A percentile compares a stretch with the other conserved stretches of the same genome.
Conservation (phyloP, 2,329 filamentous ascomycete genomes). For the Sclerotinia glacialis region DNA sequence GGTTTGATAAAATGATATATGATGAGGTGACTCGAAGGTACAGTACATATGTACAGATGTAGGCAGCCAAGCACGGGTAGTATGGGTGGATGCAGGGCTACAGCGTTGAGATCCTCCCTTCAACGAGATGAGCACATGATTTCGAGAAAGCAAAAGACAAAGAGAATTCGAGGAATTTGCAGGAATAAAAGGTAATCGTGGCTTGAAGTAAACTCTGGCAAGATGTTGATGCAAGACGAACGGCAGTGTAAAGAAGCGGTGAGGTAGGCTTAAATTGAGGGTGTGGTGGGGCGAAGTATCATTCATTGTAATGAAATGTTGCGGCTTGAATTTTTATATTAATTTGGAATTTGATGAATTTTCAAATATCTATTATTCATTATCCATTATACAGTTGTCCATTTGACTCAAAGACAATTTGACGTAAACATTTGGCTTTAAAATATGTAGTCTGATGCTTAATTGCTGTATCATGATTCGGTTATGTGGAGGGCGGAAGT, state of each 20-base stretch:
- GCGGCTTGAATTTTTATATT: neutral
- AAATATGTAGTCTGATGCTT: neutral
- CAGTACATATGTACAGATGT: neutral
- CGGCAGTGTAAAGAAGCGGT: conserved; percentile 14
- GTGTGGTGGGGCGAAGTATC: conserved; percentile 11
- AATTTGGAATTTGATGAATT: neutral
- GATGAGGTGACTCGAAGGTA: neutral
- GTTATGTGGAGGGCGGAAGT: neutral
- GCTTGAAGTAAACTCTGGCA: neutral
- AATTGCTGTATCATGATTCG: neutral
- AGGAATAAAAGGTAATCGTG: neutral
- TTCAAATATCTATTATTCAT: neutral
- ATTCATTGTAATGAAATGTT: conserved; percentile 9
- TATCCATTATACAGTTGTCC: no score
- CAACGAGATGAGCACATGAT: neutral
- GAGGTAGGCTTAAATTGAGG: neutral
- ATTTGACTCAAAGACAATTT: neutral
- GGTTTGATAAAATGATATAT: conserved; percentile 1
- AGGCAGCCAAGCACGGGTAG: conserved; percentile 6
- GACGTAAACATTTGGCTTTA: neutral
- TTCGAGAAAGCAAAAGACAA: neutral
- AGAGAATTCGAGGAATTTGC: neutral
- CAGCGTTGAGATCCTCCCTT: neutral
- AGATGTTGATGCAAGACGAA: neutral
- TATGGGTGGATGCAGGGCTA: conserved; percentile 12